Evolutionary conservation across 2,329 filamentous ascomycete species (phyloP).

Genomic region (Fusarium humuli): DNA sequence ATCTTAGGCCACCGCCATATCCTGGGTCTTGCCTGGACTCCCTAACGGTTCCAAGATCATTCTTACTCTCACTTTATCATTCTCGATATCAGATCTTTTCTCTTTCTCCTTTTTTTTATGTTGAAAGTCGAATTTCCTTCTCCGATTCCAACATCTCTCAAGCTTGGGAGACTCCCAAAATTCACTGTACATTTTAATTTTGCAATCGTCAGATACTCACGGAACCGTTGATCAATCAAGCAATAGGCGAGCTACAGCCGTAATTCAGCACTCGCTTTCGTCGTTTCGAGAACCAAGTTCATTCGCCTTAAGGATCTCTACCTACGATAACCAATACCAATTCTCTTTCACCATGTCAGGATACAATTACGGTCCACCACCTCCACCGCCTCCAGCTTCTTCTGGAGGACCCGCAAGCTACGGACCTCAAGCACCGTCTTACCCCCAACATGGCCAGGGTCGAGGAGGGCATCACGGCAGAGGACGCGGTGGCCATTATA

Average conservation of each 20-base stretch:
- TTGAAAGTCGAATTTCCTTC: not conserved
- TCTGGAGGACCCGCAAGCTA: slow-evolving; percentile 53
- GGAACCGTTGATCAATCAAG: not conserved
- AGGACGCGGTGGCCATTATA: slow-evolving; percentile 56
- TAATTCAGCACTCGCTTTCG: not conserved
- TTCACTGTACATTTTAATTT: not conserved
- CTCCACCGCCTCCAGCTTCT: slow-evolving; percentile 58
- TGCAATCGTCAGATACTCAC: not conserved
- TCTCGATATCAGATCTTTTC: not conserved
- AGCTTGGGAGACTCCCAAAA: slow-evolving; percentile 5
- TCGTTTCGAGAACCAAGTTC: not conserved
- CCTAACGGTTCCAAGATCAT: not conserved
- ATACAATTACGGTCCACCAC: slow-evolving; percentile 67
- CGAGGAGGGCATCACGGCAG: slow-evolving; percentile 54
- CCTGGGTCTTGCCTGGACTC: not conserved
- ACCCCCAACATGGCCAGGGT: slow-evolving; percentile 52
- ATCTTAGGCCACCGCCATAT: slow-evolving; percentile 9
- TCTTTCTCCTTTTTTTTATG: slow-evolving; percentile 3
- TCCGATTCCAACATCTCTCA: not conserved
- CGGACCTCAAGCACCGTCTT: slow-evolving; percentile 53
- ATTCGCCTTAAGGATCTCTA: not conserved
- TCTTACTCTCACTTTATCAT: not conserved
- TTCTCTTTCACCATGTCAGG: slow-evolving; percentile 55
- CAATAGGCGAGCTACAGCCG: not conserved
- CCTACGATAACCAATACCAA: not conserved